phyloP scores from a whole-genome alignment of 495 filamentous ascomycete genomes.

The Aspergillus conjunctus region DNA sequence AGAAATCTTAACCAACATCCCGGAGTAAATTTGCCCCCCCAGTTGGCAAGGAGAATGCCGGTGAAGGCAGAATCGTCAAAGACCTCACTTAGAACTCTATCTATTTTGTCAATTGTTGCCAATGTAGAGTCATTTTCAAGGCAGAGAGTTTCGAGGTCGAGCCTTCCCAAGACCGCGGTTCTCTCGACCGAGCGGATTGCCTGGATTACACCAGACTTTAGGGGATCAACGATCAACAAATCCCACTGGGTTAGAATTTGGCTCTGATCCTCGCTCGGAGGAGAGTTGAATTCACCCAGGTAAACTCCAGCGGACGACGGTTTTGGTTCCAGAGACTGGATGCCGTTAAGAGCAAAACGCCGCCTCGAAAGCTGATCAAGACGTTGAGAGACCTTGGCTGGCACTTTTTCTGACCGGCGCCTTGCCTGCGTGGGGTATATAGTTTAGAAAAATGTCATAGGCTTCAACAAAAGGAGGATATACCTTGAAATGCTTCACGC shows the following conservation, averaged over 20 bases:
- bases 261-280: slow-evolving; percentile 35
- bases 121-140: slow-evolving; percentile 28
- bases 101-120: slow-evolving; percentile 37
- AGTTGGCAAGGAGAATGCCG: slow-evolving; percentile 54
- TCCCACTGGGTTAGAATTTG: slow-evolving; percentile 49
- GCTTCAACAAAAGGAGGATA: slow-evolving; percentile 6
- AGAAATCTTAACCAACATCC: slow-evolving; percentile 40
- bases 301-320: slow-evolving; percentile 54
- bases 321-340: slow-evolving; percentile 27
- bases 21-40: slow-evolving; percentile 40
- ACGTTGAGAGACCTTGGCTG: slow-evolving; percentile 29
- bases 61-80: slow-evolving; percentile 42
- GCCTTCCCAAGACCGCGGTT: slow-evolving; percentile 41
- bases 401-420: slow-evolving; percentile 32
- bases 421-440: slow-evolving; percentile 26
- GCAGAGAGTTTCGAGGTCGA: slow-evolving; percentile 41
- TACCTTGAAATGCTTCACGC: slow-evolving; percentile 41
- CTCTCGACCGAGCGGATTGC: slow-evolving; percentile 33
- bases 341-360: slow-evolving; percentile 27
- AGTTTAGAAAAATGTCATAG: slow-evolving; percentile 2
- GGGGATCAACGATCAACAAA: slow-evolving; percentile 50
- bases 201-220: slow-evolving; percentile 40
- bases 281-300: slow-evolving; percentile 44
- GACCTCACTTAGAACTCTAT: slow-evolving; percentile 30
- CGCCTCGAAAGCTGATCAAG: slow-evolving; percentile 33